phyloP scores from a whole-genome alignment of 2,329 filamentous ascomycete genomes.

The Anthostomella pinea region DNA sequence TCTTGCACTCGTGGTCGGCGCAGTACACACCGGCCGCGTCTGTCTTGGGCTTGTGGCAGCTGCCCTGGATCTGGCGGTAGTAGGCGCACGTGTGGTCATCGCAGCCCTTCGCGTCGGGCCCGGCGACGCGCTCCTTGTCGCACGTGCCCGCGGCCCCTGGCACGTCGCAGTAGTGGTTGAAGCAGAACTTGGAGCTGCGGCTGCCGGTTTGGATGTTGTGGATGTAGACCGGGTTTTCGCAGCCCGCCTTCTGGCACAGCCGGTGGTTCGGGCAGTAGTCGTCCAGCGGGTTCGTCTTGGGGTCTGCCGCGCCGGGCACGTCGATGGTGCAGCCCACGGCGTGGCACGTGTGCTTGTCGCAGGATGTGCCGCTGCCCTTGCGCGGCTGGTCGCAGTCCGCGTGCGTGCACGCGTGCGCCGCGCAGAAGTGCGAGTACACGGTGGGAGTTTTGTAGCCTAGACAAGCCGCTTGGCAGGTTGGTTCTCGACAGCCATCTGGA shows the following conservation, averaged over 20 bases:
- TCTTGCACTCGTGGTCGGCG: constrained; percentile 22
- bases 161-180: constrained; percentile 20
- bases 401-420: constrained; percentile 13
- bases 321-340: constrained; percentile 8
- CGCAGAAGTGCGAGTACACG: constrained; percentile 11
- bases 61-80: constrained; percentile 3
- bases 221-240: constrained; percentile 28
- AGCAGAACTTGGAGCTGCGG: constrained; percentile 19
- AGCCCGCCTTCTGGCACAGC: constrained; percentile 16
- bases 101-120: constrained; percentile 12
- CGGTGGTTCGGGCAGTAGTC: constrained; percentile 20
- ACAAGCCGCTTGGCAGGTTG: constrained; percentile 10
- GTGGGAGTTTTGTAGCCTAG: constrained; percentile 3
- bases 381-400: constrained; percentile 15
- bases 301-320: constrained; percentile 9
- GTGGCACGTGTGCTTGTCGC: constrained; percentile 21
- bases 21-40: constrained; percentile 22
- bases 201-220: constrained; percentile 33
- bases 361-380: constrained; percentile 12
- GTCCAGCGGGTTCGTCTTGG: neutral
- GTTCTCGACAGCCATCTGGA: constrained; percentile 17
- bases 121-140: constrained; percentile 12
- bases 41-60: constrained; percentile 17
- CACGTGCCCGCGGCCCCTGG: constrained; percentile 7
- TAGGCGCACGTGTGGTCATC: constrained; percentile 18